Evolutionary conservation across 2,329 filamentous ascomycete genomes (phyloP).

Genomic region (Chaetothyriales sp.): DNA sequence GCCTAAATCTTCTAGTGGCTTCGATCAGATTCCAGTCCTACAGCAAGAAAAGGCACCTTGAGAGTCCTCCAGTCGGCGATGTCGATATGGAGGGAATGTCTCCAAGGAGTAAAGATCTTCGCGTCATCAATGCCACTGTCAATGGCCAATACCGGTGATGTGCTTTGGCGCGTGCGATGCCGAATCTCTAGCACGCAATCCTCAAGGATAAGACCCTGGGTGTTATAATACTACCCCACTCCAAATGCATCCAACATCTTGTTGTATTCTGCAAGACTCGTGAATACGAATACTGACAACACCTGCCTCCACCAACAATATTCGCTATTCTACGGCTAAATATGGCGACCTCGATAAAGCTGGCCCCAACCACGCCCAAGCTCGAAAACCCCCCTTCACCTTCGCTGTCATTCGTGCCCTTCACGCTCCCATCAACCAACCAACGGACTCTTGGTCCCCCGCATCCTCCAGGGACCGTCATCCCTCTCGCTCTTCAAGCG

Average conservation of each 20-base stretch:
- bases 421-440: constrained; percentile 29
- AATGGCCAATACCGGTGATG: not conserved
- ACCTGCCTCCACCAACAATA: not conserved
- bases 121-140: too few relatives aligned
- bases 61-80: too few relatives aligned
- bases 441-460: constrained; percentile 29
- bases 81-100: too few relatives aligned
- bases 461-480: constrained; percentile 27
- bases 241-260: not conserved
- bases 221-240: not conserved
- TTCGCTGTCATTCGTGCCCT: constrained; percentile 25
- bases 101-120: too few relatives aligned
- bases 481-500: constrained; percentile 29
- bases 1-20: too few relatives aligned
- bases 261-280: not conserved
- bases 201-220: not conserved
- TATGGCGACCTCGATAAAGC: not conserved
- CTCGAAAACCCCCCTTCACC: constrained; percentile 12
- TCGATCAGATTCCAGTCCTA: too few relatives aligned
- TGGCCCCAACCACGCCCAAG: constrained; percentile 7
- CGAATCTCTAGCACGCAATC: not conserved
- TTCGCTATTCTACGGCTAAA: too few relatives aligned
- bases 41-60: too few relatives aligned
- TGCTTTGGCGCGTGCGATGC: not conserved
- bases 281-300: too few relatives aligned